phyloP scores from a whole-genome alignment of 768 basidiomycete species.

The Sarcodon aspratus region DNA sequence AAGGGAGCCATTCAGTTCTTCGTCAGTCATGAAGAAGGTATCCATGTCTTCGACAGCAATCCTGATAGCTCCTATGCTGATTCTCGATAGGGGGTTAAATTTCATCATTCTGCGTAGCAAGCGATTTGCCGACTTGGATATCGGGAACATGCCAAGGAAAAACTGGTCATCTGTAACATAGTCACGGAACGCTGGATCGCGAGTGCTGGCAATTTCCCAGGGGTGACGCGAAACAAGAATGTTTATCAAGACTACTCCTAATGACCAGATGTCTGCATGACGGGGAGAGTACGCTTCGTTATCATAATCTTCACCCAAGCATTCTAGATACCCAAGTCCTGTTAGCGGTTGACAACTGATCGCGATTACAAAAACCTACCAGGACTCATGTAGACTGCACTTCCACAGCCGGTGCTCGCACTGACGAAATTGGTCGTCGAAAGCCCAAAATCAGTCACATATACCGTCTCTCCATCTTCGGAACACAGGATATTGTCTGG shows the following conservation, averaged over 20 bases:
- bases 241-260: slow-evolving; percentile 76
- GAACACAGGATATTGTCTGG: slow-evolving; percentile 38
- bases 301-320: too few relatives aligned
- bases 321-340: too few relatives aligned
- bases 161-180: slow-evolving; percentile 52
- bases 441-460: slow-evolving; percentile 35
- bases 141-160: slow-evolving; percentile 48
- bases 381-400: slow-evolving; percentile 12
- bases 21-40: slow-evolving; percentile 16
- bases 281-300: too few relatives aligned
- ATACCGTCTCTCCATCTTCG: slow-evolving; percentile 24
- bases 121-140: slow-evolving; percentile 51
- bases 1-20: not conserved
- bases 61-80: slow-evolving; percentile 11
- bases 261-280: slow-evolving; percentile 48
- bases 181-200: slow-evolving; percentile 48
- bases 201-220: slow-evolving; percentile 54
- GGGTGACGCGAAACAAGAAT: slow-evolving; percentile 70
- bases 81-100: slow-evolving; percentile 7
- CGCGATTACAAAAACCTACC: slow-evolving; percentile 6
- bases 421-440: slow-evolving; percentile 10
- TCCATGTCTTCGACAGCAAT: slow-evolving; percentile 10
- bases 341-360: too few relatives aligned
- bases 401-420: slow-evolving; percentile 12
- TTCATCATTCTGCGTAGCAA: slow-evolving; percentile 46